Percentiles rank a stretch among this genome's conserved stretches.
These are phyloP conservation scores for Clavispora vitiphila DNA, from an alignment of 805 yeast species.

Conservation along the genomic window DNA sequence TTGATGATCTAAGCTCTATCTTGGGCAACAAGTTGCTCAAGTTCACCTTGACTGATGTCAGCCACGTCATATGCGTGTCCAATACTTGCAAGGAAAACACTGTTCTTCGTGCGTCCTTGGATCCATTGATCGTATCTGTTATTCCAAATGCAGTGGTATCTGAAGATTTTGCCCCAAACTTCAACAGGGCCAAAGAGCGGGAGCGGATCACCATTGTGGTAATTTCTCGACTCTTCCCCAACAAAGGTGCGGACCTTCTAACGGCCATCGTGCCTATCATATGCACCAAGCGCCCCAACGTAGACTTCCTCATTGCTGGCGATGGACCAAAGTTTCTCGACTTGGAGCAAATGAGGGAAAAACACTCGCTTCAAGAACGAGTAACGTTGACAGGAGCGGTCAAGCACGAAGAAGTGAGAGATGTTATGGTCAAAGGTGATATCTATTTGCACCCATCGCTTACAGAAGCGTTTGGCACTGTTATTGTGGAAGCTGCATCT, in stretches of 20 bases:
- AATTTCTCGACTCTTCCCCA: slow-evolving; percentile 88
- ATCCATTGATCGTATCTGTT: slow-evolving; percentile 75
- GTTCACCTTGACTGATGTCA: slow-evolving; percentile 79
- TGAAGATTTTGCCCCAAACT: slow-evolving; percentile 65
- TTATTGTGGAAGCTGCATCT: slow-evolving; percentile 93
- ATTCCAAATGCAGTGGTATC: slow-evolving; percentile 95
- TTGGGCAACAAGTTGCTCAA: slow-evolving; percentile 81
- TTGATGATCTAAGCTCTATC: slow-evolving; percentile 78
- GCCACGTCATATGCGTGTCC: slow-evolving; percentile 93
- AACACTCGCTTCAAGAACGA: slow-evolving; percentile 76
- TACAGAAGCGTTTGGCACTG: slow-evolving; percentile 98
- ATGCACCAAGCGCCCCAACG: slow-evolving; percentile 57
- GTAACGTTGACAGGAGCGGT: slow-evolving; percentile 84
- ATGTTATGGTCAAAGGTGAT: slow-evolving; percentile 90
- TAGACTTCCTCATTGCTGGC: slow-evolving; percentile 86
- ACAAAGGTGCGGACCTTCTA: slow-evolving; percentile 90
- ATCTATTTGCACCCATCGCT: slow-evolving; percentile 89
- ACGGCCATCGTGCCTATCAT: slow-evolving; percentile 81
- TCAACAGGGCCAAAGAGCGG: slow-evolving; percentile 12
- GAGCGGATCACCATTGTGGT: slow-evolving; percentile 72
- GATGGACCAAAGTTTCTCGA: slow-evolving; percentile 95
- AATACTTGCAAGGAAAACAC: slow-evolving; percentile 96
- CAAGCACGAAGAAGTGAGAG: slow-evolving; percentile 87
- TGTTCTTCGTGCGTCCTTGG: slow-evolving; percentile 77
- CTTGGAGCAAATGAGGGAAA: slow-evolving; percentile 91